Base-by-base conservation (phyloP, 768 basidiomycete species). In the Suillus hirtellus region DNA sequence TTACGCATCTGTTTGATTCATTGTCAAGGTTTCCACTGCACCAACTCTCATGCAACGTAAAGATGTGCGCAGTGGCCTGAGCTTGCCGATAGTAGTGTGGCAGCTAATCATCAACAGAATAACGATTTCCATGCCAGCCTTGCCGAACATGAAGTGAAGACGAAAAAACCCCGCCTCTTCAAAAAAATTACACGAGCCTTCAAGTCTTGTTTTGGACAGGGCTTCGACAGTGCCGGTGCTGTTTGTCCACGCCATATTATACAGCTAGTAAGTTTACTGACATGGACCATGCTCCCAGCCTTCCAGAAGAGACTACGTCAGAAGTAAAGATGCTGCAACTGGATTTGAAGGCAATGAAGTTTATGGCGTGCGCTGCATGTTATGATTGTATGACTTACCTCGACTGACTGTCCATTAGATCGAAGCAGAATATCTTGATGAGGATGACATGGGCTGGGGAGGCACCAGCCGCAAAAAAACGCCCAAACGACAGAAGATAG, bases 401-500 rank as follows among this genome's bases (percentile, higher is more conserved):
- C 50, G 6, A 54, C 55, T 69, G 10, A 53, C 24, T 31, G 11
- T 17, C 42, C 21, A 7, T 40, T 61, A 72, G 71, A 10, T 63
- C 49, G 63, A 66, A 59, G 72, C 72, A 15, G 66, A 72, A 64
- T 70, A 70, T 37, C 21, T 72, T 52, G 72, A 72, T 37, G 70
- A 72, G 4, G 68, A 73, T 42, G 64, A 72, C 60, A 73, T 70
- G 70, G 70, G 68, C 4, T 73, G 71, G 71, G 70, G 70, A 17
- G 6, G 24, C 11, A 65, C 60, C 19, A 65, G 63, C 43, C 54
- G 42, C 4, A 56, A 59, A 60, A 71, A 55, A 38, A 24, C 62
- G 19, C 21, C 34, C 14, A 49, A 17, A 61, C 15, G 17, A 17
- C 56, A 27, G 12, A 58, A 15, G 35, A 19, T 34, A 31, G 35